Evolutionary conservation across 768 basidiomycete genomes (phyloP), one percentile per base, ranked within the genome.

Genomic region (Tephrocybe rancida): DNA sequence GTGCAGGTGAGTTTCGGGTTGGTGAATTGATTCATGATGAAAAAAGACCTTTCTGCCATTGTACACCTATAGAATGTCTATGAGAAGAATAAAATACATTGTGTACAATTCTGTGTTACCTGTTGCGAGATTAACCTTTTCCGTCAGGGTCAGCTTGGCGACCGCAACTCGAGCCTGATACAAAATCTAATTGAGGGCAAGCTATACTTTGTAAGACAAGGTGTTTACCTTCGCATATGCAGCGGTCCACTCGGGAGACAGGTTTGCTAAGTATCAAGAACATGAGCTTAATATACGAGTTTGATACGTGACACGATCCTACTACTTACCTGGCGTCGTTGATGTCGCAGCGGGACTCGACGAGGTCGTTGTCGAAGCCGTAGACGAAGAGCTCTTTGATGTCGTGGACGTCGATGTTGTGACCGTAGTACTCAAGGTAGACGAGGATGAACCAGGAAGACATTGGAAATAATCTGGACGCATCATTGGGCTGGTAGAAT

Each of bases 91-190:
- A 19, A 1, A 21, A 37, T 19, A 11, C 27, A 18, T 6, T 29
- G 11, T 38, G n/a, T 14, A 18, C 16, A 47, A 56, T 9, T 37
- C 35, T 16, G 5, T 16, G 16, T 64, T 55, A 69, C 83, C 84
- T 22, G 84, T 86, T 0, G 76, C 80, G 13, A 86, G 66, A 50
- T 76, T 76, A 25, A 84, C 78, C 61, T 85, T 84, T 55, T 86
- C 83, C 51, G 81, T 71, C 6, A 81, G 59, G 2, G 81, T 80
- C 55, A 83, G 70, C 50, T 81, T 76, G 6, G 73, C 64, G 4
- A 88, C 72, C 0, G 79, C 76, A 5, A 72, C 67, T 61, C 70
- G 66, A 1, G 83, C 82, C 82, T 83, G 32, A 16, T 16, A 16
- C 35, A 24, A 19, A 30, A 43, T 41, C 18, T 38, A 37, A 16